Percentiles rank a stretch among this genome's conserved stretches.
phyloP scores from a whole-genome alignment of 768 basidiomycete species.

The Lentinula raphanica region DNA sequence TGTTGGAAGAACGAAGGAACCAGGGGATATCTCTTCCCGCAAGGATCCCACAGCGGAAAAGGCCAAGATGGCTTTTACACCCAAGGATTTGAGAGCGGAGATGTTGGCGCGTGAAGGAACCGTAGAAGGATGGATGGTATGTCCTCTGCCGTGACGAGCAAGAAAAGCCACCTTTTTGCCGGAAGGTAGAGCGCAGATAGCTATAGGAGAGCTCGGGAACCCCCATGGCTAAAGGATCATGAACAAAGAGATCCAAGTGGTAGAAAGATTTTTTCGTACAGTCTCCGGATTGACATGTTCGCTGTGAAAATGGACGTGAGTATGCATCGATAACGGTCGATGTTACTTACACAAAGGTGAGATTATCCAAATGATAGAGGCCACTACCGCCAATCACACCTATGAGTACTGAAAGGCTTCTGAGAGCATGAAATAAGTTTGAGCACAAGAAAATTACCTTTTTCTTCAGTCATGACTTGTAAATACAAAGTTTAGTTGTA shows the following conservation, averaged over 20 bases:
- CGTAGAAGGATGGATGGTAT: slow-evolving; percentile 71
- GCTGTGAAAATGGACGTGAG: slow-evolving; percentile 29
- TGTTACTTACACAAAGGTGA: slow-evolving; percentile 72
- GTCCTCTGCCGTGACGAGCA: slow-evolving; percentile 82
- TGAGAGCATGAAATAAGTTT: neutral
- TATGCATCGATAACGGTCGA: neutral
- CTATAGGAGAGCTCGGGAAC: slow-evolving; percentile 82
- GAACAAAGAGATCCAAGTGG: neutral
- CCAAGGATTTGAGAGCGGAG: slow-evolving; percentile 88
- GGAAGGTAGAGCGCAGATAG: slow-evolving; percentile 83
- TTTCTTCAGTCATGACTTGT: neutral
- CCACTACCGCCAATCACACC: slow-evolving; percentile 93
- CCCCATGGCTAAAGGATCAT: slow-evolving; percentile 79
- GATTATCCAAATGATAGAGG: slow-evolving; percentile 87
- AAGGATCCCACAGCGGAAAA: slow-evolving; percentile 96
- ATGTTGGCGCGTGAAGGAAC: slow-evolving; percentile 92
- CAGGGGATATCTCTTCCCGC: slow-evolving; percentile 87
- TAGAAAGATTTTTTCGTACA: slow-evolving; percentile 34
- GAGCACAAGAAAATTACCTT: neutral
- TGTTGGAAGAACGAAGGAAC: slow-evolving; percentile 80
- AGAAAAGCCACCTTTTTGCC: slow-evolving; percentile 83
- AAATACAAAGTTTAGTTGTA: neutral
- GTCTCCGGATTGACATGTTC: slow-evolving; percentile 77
- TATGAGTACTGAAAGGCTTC: slow-evolving; percentile 53
- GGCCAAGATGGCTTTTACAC: slow-evolving; percentile 83